phyloP scores from a whole-genome alignment of 139 green algal genomes.

The Spirogloea muscicola region DNA sequence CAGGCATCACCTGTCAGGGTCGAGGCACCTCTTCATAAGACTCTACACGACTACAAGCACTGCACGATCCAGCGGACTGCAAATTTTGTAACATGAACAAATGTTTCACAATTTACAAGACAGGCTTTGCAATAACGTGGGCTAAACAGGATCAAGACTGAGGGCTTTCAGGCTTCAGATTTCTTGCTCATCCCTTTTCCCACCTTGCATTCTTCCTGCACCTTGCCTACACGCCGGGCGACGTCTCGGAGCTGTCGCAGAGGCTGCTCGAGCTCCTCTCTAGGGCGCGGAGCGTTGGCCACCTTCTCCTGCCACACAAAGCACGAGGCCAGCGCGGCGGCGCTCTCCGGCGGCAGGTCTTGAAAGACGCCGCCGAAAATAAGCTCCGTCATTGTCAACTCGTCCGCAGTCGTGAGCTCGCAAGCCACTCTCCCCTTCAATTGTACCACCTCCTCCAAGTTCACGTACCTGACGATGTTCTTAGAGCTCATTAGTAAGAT shows the following conservation, averaged over 20 bases:
- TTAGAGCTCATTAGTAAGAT: no score
- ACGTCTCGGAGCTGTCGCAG: slow-evolving; percentile 62
- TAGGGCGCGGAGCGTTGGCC: slow-evolving; percentile 9
- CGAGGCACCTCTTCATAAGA: no score
- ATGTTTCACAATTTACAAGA: no score
- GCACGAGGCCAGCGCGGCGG: slow-evolving; percentile 66
- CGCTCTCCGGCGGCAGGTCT: slow-evolving; percentile 54
- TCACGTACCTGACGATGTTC: slow-evolving; percentile 51
- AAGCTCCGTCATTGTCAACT: slow-evolving; percentile 65
- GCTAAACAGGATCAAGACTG: no score
- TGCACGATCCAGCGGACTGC: no score
- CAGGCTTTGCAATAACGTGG: no score
- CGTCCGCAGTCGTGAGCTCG: slow-evolving; percentile 38
- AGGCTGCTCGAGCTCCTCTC: slow-evolving; percentile 55
- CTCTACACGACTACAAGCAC: no score
- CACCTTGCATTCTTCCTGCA: slow-evolving; percentile 37
- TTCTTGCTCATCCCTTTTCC: no score
- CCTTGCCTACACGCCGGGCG: slow-evolving; percentile 34
- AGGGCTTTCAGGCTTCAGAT: no score
- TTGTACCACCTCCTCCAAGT: slow-evolving; percentile 60
- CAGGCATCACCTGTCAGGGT: no score
- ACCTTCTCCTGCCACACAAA: slow-evolving; percentile 68
- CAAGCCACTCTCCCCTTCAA: slow-evolving; percentile 65
- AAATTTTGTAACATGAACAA: no score
- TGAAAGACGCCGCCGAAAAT: slow-evolving; percentile 70